Evolutionary conservation across 352 stramenopile genomes (phyloP).

Genomic region (Aphanomyces astaci): DNA sequence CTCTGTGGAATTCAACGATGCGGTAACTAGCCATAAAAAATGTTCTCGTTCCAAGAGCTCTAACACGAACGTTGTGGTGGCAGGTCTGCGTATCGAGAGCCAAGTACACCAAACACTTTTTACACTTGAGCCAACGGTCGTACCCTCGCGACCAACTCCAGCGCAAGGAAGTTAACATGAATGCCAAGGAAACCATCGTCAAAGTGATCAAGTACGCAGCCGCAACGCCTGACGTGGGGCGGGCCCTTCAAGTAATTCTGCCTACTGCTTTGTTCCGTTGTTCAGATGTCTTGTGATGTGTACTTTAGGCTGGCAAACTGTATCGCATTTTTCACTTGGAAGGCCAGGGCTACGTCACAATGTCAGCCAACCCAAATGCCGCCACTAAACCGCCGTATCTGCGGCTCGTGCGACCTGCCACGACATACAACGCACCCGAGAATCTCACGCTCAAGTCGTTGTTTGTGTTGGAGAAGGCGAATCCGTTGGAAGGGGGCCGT

Average conservation of each 20-base stretch:
- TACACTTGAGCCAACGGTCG: slow-evolving; percentile 2
- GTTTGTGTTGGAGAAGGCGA: slow-evolving; percentile 12
- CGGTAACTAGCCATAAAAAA: slow-evolving; percentile 5
- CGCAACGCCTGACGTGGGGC: not conserved
- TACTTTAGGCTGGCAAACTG: slow-evolving; percentile 15
- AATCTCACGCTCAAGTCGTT: slow-evolving; percentile 21
- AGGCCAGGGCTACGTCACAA: slow-evolving; percentile 17
- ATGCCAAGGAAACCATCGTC: slow-evolving; percentile 18
- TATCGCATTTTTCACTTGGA: slow-evolving; percentile 20
- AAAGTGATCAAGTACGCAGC: slow-evolving; percentile 19
- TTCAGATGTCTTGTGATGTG: not conserved
- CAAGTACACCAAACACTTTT: slow-evolving; percentile 19
- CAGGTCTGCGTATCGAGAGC: slow-evolving; percentile 15
- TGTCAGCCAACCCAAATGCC: slow-evolving; percentile 11
- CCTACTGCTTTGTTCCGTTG: not conserved
- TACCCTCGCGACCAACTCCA: slow-evolving; percentile 11
- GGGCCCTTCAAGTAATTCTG: slow-evolving; percentile 2
- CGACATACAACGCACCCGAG: not conserved
- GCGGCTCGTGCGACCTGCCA: slow-evolving; percentile 1
- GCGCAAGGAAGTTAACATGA: slow-evolving; percentile 21
- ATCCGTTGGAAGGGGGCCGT: slow-evolving; percentile 4
- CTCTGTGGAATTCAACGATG: slow-evolving; percentile 9
- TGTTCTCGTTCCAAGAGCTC: too few species aligned
- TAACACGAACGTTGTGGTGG: not conserved
- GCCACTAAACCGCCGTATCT: slow-evolving; percentile 15